A percentile compares a stretch with the other conserved stretches of the same genome.
Evolutionary conservation across 2,329 filamentous ascomycete genomes (phyloP).

Genomic region (Paecilomyces fulvus): DNA sequence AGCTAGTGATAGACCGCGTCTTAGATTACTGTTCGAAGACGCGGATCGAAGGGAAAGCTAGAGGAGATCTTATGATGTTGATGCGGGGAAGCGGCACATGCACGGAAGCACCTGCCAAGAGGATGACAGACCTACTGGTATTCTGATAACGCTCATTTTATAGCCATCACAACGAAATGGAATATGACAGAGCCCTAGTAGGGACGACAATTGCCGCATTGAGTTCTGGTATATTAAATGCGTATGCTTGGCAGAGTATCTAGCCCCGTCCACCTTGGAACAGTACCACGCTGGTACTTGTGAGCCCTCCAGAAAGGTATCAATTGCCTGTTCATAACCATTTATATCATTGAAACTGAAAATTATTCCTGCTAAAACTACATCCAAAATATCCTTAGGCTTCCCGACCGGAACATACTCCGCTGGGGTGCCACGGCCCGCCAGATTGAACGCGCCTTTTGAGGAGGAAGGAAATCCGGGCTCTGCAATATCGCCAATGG

Average conservation of each 20-base stretch:
- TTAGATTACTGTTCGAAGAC: too few relatives aligned
- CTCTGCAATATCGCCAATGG: not conserved
- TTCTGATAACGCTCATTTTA: not conserved
- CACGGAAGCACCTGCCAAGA: not conserved
- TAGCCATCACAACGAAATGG: not conserved
- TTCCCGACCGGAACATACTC: not conserved
- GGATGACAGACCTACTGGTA: not conserved
- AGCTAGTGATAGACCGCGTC: too few relatives aligned
- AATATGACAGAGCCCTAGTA: not conserved
- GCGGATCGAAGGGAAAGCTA: not conserved
- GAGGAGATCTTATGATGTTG: not conserved
- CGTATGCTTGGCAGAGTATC: not conserved
- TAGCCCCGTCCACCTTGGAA: not conserved
- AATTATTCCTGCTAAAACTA: not conserved
- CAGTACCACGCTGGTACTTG: not conserved
- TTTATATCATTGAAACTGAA: not conserved
- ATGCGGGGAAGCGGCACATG: not conserved
- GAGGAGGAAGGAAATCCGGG: not conserved
- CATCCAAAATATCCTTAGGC: not conserved
- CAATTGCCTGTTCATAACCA: not conserved
- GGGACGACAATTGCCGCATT: not conserved
- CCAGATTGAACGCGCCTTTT: not conserved
- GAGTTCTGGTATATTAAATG: not conserved
- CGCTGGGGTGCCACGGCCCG: not conserved
- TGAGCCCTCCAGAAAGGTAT: too few relatives aligned